These are phyloP conservation scores for Lipomyces spencermartinsiae DNA, from an alignment of 805 yeast genomes.

Conservation along the genomic window DNA sequence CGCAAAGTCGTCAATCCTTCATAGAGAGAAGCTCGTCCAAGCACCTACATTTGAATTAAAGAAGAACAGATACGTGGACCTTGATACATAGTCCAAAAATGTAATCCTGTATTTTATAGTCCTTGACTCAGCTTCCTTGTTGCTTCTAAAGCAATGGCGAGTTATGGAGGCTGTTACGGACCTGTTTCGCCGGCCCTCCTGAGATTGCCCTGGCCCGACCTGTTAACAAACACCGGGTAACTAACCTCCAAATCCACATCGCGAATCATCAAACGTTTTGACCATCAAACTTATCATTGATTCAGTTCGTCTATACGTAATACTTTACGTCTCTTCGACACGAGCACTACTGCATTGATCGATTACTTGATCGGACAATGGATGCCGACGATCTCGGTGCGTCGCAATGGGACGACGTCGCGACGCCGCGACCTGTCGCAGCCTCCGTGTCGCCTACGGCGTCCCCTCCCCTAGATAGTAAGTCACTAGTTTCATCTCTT, in stretches of 20 bases:
- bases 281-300: not conserved
- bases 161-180: not conserved
- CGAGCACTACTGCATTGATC: not conserved
- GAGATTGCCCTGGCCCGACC: not conserved
- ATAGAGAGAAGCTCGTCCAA: no score
- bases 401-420: constrained; percentile 38
- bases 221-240: not conserved
- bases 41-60: no score
- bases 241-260: not conserved
- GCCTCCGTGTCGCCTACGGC: constrained; percentile 15
- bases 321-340: not conserved
- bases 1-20: not conserved
- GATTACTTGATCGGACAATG: constrained; percentile 7
- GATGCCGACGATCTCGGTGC: constrained; percentile 35
- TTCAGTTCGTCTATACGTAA: not conserved
- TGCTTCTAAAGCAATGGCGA: not conserved
- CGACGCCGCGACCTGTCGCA: constrained; percentile 20
- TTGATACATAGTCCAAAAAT: not conserved
- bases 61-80: not conserved
- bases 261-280: not conserved
- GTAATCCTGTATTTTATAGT: not conserved
- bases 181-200: not conserved
- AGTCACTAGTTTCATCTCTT: not conserved
- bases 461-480: constrained; percentile 15
- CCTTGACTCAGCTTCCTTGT: not conserved